phyloP scores from a whole-genome alignment of 2,329 filamentous ascomycete genomes.

The Chaetothyriales sp. region DNA sequence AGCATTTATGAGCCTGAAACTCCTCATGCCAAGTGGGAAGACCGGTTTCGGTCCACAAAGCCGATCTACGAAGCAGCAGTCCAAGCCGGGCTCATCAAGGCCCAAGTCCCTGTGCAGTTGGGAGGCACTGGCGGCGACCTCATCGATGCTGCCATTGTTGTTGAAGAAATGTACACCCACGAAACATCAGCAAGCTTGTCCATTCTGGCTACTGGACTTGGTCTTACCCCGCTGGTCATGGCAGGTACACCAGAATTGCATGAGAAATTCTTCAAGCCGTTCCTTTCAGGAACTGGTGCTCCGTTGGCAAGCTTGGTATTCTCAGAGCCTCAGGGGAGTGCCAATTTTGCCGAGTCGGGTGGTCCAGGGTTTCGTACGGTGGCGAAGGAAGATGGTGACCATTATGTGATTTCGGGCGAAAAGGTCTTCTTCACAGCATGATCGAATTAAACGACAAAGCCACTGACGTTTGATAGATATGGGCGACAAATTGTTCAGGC shows the following conservation, averaged over 20 bases:
- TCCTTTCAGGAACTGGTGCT: constrained; percentile 31
- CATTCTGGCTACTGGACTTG: constrained; percentile 39
- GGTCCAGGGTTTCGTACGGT: constrained; percentile 37
- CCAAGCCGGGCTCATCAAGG: constrained; percentile 34
- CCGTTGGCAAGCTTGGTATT: constrained; percentile 40
- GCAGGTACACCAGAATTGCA: constrained; percentile 29
- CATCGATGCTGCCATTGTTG: constrained; percentile 36
- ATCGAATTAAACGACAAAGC: not conserved
- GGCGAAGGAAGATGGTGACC: constrained; percentile 35
- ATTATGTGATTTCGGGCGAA: constrained; percentile 41
- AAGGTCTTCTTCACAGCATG: constrained; percentile 25
- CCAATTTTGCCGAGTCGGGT: constrained; percentile 40
- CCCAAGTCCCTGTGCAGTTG: constrained; percentile 32
- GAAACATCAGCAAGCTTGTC: constrained; percentile 39
- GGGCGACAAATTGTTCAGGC: constrained; percentile 42
- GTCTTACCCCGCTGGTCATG: constrained; percentile 38
- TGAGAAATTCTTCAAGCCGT: constrained; percentile 36
- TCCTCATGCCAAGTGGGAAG: too few species aligned
- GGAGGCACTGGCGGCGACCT: constrained; percentile 35
- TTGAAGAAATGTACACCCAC: constrained; percentile 41
- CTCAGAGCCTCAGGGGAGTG: constrained; percentile 39
- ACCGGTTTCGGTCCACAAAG: constrained; percentile 35
- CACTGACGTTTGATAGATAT: constrained; percentile 32
- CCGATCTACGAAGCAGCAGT: constrained; percentile 36
- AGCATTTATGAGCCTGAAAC: too few species aligned